These are phyloP conservation scores for Camelina laxa DNA, from an alignment of 345 rosid species.

Conservation along the genomic window DNA sequence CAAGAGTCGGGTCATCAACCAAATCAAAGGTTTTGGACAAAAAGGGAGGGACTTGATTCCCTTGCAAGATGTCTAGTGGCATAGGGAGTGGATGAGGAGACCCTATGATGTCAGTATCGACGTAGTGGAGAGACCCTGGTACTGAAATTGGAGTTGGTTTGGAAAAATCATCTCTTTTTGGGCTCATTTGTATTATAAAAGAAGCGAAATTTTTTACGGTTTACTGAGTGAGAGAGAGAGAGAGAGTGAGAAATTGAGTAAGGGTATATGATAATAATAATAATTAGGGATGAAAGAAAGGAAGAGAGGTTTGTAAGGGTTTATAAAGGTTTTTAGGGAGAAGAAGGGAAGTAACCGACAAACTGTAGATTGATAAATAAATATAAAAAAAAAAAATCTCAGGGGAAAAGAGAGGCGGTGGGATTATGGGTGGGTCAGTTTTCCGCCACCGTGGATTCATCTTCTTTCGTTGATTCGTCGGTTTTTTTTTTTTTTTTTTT, in stretches of 20 bases:
- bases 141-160: constrained; percentile 43
- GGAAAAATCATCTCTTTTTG: constrained; percentile 35
- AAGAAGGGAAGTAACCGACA: constrained; percentile 49
- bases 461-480: constrained; percentile 21
- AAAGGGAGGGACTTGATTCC: constrained; percentile 76
- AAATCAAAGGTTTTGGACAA: constrained; percentile 83
- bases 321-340: constrained; percentile 36
- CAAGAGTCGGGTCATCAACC: constrained; percentile 75
- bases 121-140: constrained; percentile 38
- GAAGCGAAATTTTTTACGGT: background rate
- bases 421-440: constrained; percentile 21
- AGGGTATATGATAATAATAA: background rate
- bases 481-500: background rate
- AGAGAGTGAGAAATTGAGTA: background rate
- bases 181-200: constrained; percentile 41
- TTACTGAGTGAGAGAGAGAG: background rate
- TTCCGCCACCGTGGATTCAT: constrained; percentile 29
- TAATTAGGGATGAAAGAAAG: no score
- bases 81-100: constrained; percentile 51
- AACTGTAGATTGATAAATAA: constrained; percentile 47
- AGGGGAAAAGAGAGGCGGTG: constrained; percentile 54
- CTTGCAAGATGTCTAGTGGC: constrained; percentile 69
- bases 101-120: constrained; percentile 39
- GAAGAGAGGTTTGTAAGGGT: constrained; percentile 3
- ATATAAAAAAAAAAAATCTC: constrained; percentile 47